A percentile compares a stretch with the other conserved stretches of the same genome.
phyloP scores from a whole-genome alignment of 306 rosid genomes.

The Carpinus viminea region DNA sequence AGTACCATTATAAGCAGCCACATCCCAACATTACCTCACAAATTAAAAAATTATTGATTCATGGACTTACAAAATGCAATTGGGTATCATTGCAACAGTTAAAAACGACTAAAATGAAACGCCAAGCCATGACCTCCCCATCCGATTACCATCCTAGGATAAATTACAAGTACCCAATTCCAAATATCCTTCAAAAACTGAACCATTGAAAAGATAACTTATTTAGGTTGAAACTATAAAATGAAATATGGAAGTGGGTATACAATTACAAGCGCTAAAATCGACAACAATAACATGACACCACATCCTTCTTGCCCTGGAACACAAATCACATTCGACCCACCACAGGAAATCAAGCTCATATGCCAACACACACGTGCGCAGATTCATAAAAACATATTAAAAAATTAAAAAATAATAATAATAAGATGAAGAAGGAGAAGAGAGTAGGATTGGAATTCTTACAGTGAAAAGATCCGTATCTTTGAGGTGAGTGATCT shows the following conservation, averaged over 20 bases:
- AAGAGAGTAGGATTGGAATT: conserved; percentile 14
- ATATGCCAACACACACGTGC: not conserved
- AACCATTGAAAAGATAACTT: not conserved
- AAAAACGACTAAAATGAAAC: not conserved
- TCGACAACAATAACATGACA: not conserved
- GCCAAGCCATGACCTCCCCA: conserved; percentile 4
- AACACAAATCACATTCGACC: not conserved
- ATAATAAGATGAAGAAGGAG: not conserved
- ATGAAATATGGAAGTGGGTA: not conserved
- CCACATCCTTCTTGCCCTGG: not conserved
- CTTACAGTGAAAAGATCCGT: conserved; percentile 76
- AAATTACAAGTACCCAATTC: not conserved
- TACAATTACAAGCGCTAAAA: not conserved
- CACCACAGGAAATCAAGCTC: not conserved
- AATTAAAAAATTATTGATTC: not conserved
- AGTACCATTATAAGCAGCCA: not conserved
- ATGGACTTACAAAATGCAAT: not conserved
- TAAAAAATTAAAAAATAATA: not conserved
- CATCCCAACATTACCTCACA: not conserved
- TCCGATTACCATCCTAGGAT: conserved; percentile 3
- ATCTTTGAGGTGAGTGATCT: conserved; percentile 53
- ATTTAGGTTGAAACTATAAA: not conserved
- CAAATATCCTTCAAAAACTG: not conserved
- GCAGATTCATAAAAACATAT: not conserved
- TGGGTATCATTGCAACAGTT: not conserved